phyloP scores from a whole-genome alignment of 495 filamentous ascomycete genomes.

The Xylaria venustula region DNA sequence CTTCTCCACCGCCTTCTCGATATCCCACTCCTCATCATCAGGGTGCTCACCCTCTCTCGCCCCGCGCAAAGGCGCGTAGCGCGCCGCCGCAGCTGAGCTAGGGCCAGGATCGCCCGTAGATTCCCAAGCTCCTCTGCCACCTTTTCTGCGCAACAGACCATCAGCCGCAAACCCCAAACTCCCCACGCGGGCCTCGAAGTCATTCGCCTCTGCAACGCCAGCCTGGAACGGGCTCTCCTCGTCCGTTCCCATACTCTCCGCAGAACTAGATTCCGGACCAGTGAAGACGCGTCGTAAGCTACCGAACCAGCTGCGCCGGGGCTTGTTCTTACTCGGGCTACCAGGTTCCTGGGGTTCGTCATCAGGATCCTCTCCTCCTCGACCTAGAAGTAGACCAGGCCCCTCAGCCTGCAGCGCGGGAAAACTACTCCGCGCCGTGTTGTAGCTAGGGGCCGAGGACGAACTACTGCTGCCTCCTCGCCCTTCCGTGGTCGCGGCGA shows the following conservation, averaged over 20 bases:
- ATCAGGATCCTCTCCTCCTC: slow-evolving; percentile 17
- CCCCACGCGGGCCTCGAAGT: slow-evolving; percentile 32
- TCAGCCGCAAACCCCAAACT: slow-evolving; percentile 30
- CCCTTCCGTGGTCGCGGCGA: slow-evolving; percentile 20
- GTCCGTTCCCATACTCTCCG: slow-evolving; percentile 12
- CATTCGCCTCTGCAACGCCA: slow-evolving; percentile 24
- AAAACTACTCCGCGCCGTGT: slow-evolving; percentile 64
- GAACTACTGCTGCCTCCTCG: slow-evolving; percentile 36
- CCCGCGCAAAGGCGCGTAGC: slow-evolving; percentile 9
- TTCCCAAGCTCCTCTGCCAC: slow-evolving; percentile 45
- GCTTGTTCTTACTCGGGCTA: slow-evolving; percentile 48
- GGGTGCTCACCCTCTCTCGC: slow-evolving; percentile 20
- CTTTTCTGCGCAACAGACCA: slow-evolving; percentile 37
- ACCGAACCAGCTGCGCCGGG: slow-evolving; percentile 47
- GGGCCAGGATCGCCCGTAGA: slow-evolving; percentile 12
- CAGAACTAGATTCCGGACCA: slow-evolving; percentile 21
- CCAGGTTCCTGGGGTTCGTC: slow-evolving; percentile 34
- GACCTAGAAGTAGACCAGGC: slow-evolving; percentile 54
- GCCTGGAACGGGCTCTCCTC: slow-evolving; percentile 26
- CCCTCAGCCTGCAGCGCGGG: slow-evolving; percentile 64
- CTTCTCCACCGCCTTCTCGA: slow-evolving; percentile 77
- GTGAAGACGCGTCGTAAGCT: slow-evolving; percentile 47
- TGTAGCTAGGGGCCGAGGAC: slow-evolving; percentile 58
- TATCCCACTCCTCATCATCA: slow-evolving; percentile 80
- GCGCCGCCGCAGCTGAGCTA: slow-evolving; percentile 9